Base-by-base conservation (phyloP, 2,329 filamentous ascomycete species). In the Aspergillus viridinutans region DNA sequence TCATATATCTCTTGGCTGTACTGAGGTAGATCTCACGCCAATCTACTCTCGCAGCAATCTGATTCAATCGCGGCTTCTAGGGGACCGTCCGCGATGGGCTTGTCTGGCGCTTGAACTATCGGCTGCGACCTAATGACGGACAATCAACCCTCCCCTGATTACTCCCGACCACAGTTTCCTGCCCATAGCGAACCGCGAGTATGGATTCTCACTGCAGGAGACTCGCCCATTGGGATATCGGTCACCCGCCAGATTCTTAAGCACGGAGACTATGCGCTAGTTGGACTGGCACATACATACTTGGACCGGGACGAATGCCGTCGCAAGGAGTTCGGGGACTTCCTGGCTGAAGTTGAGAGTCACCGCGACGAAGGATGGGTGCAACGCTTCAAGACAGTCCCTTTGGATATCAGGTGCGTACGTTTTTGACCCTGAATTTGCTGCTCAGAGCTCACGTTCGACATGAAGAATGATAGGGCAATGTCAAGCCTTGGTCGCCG, bases 231-330 rank as follows among this genome's bases (percentile, higher is more conserved):
- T 61, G 88, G 88, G 54, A 89, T 96, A 58, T 88, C 90, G 49
- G 82, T 97, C 57, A 89, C 91, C 54, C 86, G 89, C 54, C 85
- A 90, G 66, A 82, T 96, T 47, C 86, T 97, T 50, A 85, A 85
- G n/a, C 92, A 97, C 74, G 93, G 94, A 50, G 94, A 97, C 74
- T 92, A 89, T 71, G 89, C 96, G 49, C 88, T 93, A 50, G 89
- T 91, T 4, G 94, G 92, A 54, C 81, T 97, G 35, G 85, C 90
- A 50, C 88, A 90, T 3, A 79, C 83, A 52, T 90, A 94, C 74
- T 87, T 92, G 61, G 89, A 92, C 63, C 78, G 78, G 67, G 83
- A 92, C 72, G 87, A 88, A 42, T 83, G 84, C 49, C 85, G 90
- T 62, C 90, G 87, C 71, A 82, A 85, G 66, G 90, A 92, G 72